phyloP scores from a whole-genome alignment of 192 early-diverging fungal species.

The Mortierella hygrophila region DNA sequence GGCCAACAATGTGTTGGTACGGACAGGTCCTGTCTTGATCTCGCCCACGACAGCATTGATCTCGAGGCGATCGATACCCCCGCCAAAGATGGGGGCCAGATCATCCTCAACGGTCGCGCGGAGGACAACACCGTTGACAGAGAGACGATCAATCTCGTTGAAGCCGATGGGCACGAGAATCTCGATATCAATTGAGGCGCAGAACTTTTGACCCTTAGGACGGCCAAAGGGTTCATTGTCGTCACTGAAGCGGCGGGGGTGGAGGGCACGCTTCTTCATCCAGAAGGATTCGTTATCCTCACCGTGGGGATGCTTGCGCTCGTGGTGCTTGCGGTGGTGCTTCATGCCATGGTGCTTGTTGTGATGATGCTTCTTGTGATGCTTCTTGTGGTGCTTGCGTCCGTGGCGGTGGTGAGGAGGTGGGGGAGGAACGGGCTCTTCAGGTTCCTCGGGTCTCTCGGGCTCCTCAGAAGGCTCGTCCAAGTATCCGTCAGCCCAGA shows the following conservation, averaged over 20 bases:
- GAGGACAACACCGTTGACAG: constrained; percentile 24
- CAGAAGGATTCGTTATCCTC: constrained; percentile 10
- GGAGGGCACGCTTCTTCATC: constrained; percentile 7
- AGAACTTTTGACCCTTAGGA: constrained; percentile 25
- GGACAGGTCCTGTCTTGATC: constrained; percentile 20
- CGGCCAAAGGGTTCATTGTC: not conserved
- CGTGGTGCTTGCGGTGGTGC: constrained; percentile 25
- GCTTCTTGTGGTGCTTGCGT: constrained; percentile 24
- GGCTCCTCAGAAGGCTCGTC: constrained; percentile 2
- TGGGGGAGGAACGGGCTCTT: not conserved
- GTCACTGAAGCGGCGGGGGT: not conserved
- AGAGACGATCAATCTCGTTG: constrained; percentile 3
- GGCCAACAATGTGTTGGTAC: constrained; percentile 15
- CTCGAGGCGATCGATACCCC: not conserved
- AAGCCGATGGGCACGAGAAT: constrained; percentile 16
- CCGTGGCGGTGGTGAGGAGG: constrained; percentile 10
- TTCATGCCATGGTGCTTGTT: constrained; percentile 13
- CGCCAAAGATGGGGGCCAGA: not conserved
- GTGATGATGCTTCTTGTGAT: constrained; percentile 27
- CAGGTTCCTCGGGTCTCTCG: constrained; percentile 4
- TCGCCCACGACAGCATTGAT: constrained; percentile 18
- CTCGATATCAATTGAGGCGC: constrained; percentile 27
- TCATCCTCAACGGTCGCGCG: constrained; percentile 2
- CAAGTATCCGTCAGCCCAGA: constrained; percentile 35
- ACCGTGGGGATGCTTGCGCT: constrained; percentile 23